phyloP scores from a whole-genome alignment of 148 eudicot species.

The Pharnaceum exiguum region DNA sequence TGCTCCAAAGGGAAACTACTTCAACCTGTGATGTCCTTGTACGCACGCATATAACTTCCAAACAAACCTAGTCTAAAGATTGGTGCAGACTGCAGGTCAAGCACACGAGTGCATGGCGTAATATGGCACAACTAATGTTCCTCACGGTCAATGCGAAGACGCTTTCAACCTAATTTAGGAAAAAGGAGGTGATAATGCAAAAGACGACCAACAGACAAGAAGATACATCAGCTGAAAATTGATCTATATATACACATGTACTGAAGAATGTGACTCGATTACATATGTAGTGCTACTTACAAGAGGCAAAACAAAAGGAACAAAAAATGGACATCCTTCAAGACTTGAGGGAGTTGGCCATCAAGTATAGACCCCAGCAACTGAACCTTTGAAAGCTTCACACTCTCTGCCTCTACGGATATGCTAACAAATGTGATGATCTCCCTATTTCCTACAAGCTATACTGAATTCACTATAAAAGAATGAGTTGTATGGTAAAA shows the following conservation, averaged over 20 bases:
- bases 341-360: slow-evolving; percentile 2
- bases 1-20: too few species aligned
- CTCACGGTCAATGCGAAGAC: too few species aligned
- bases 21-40: too few species aligned
- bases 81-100: too few species aligned
- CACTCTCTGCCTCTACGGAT: neutral
- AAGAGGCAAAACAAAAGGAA: neutral
- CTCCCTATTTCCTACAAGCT: slow-evolving; percentile 9
- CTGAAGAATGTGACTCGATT: slow-evolving; percentile 10
- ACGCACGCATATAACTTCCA: too few species aligned
- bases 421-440: slow-evolving; percentile 3
- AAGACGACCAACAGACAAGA: neutral
- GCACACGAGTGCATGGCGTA: too few species aligned
- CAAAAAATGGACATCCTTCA: slow-evolving; percentile 14
- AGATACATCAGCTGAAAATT: neutral
- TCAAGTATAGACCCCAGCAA: slow-evolving; percentile 14
- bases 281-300: slow-evolving; percentile 17
- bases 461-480: slow-evolving; percentile 19
- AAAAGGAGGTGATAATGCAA: too few species aligned
- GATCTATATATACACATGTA: neutral
- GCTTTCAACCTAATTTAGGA: too few species aligned
- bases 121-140: too few species aligned
- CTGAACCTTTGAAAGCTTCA: neutral
- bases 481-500: slow-evolving; percentile 13
- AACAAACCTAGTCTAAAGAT: too few species aligned